A percentile compares a stretch with the other conserved stretches of the same genome.
Conservation (phyloP, 441 rosid genomes). For the Pelargonium citronellum region DNA sequence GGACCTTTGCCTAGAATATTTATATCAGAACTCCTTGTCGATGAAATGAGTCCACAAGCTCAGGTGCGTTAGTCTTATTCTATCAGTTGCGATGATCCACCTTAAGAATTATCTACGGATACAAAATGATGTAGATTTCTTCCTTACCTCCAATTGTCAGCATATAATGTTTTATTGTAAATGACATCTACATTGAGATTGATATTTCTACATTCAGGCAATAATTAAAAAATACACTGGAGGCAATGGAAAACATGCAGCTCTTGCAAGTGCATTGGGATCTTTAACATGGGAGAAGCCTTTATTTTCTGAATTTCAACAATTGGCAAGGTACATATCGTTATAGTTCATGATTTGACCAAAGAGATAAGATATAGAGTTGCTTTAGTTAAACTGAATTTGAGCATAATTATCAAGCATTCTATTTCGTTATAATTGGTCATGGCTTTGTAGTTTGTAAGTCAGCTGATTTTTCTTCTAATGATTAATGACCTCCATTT, state of each 20-base stretch:
- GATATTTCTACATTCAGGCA: conserved; percentile 43
- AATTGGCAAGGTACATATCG: conserved; percentile 56
- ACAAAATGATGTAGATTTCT: no score
- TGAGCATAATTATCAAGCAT: conserved; percentile 7
- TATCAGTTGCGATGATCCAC: neutral
- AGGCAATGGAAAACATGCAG: conserved; percentile 52
- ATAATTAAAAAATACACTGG: conserved; percentile 55
- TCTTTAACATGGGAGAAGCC: conserved; percentile 77
- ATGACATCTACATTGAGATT: conserved; percentile 14
- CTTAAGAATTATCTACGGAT: neutral
- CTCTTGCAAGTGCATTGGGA: conserved; percentile 80
- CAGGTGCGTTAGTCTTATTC: conserved; percentile 39
- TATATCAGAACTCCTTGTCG: conserved; percentile 85
- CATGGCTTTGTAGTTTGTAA: no score
- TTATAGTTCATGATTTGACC: neutral
- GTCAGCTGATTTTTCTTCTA: no score
- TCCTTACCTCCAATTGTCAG: no score
- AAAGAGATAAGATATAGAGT: neutral
- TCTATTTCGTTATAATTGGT: neutral
- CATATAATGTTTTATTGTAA: neutral
- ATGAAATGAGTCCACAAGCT: conserved; percentile 61
- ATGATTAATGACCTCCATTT: neutral
- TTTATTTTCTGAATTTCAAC: conserved; percentile 60
- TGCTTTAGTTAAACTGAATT: neutral
- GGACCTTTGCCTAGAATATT: conserved; percentile 86